phyloP scores from a whole-genome alignment of 2,329 filamentous ascomycete species.

The Monascus ruber region DNA sequence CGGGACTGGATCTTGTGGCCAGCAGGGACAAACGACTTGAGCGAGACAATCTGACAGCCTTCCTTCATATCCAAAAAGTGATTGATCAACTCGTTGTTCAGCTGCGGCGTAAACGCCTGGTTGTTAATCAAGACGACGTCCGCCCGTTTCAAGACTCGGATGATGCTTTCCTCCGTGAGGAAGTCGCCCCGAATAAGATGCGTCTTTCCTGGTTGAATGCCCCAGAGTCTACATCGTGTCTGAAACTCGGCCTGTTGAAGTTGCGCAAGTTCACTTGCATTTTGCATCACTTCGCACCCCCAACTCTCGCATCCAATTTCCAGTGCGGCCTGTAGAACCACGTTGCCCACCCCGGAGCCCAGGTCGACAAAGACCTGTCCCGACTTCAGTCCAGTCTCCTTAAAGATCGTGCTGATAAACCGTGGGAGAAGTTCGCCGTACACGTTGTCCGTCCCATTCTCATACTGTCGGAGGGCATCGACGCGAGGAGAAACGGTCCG shows the following conservation, averaged over 20 bases:
- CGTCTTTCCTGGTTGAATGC: slow-evolving; percentile 67
- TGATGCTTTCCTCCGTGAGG: slow-evolving; percentile 58
- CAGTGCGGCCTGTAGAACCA: slow-evolving; percentile 84
- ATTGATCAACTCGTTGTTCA: slow-evolving; percentile 74
- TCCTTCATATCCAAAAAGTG: slow-evolving; percentile 91
- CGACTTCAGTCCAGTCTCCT: slow-evolving; percentile 65
- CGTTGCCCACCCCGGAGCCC: slow-evolving; percentile 91
- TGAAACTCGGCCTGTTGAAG: slow-evolving; percentile 73
- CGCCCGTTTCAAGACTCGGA: slow-evolving; percentile 63
- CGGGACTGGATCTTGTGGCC: slow-evolving; percentile 62
- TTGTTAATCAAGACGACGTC: slow-evolving; percentile 98
- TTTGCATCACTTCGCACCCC: slow-evolving; percentile 94
- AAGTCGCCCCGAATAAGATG: slow-evolving; percentile 76
- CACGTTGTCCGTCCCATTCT: slow-evolving; percentile 83
- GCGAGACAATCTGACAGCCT: slow-evolving; percentile 77
- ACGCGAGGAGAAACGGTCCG: slow-evolving; percentile 85
- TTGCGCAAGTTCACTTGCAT: slow-evolving; percentile 70
- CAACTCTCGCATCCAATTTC: slow-evolving; percentile 90
- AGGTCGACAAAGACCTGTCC: slow-evolving; percentile 86
- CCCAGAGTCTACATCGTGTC: slow-evolving; percentile 82
- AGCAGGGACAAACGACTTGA: slow-evolving; percentile 81
- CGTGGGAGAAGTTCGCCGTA: slow-evolving; percentile 86
- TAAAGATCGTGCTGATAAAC: slow-evolving; percentile 73
- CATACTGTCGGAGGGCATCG: slow-evolving; percentile 70
- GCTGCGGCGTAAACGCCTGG: slow-evolving; percentile 78